phyloP scores from a whole-genome alignment of 2,329 filamentous ascomycete species.

The Pseudofabraea citricarpa region DNA sequence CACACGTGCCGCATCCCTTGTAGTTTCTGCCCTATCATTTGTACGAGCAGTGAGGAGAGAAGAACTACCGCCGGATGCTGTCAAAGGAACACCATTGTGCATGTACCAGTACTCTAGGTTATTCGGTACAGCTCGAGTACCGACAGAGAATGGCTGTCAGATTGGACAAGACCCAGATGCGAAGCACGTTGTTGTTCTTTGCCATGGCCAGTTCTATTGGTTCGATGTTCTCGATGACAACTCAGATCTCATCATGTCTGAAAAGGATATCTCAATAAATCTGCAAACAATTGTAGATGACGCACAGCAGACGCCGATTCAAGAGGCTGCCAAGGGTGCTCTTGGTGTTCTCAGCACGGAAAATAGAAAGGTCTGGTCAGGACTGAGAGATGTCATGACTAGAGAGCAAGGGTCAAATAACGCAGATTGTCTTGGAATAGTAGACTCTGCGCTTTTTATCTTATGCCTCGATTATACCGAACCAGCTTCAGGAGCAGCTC shows the following conservation, averaged over 20 bases:
- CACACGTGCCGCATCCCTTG: conserved; percentile 85
- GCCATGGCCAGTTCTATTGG: conserved; percentile 97
- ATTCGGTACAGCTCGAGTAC: conserved; percentile 91
- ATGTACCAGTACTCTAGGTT: conserved; percentile 98
- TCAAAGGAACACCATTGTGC: conserved; percentile 80
- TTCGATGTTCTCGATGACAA: conserved; percentile 96
- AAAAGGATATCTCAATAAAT: conserved; percentile 88
- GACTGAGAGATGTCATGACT: conserved; percentile 80
- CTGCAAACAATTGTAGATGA: conserved; percentile 90
- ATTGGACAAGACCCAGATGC: conserved; percentile 93
- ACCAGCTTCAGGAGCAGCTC: conserved; percentile 69
- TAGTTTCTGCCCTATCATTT: conserved; percentile 85
- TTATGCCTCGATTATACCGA: conserved; percentile 92
- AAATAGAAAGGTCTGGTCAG: conserved; percentile 94
- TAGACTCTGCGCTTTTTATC: conserved; percentile 90
- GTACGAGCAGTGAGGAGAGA: conserved; percentile 89
- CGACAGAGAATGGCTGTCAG: conserved; percentile 89
- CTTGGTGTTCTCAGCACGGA: conserved; percentile 92
- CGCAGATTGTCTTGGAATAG: conserved; percentile 89
- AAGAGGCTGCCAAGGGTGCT: conserved; percentile 92
- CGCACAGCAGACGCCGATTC: conserved; percentile 81
- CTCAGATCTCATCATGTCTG: conserved; percentile 93
- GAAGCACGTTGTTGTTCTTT: conserved; percentile 89
- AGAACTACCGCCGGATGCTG: conserved; percentile 82
- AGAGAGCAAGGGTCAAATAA: conserved; percentile 88